Base-by-base conservation (phyloP, 2,329 filamentous ascomycete species). In the Xylariaceae sp. region DNA sequence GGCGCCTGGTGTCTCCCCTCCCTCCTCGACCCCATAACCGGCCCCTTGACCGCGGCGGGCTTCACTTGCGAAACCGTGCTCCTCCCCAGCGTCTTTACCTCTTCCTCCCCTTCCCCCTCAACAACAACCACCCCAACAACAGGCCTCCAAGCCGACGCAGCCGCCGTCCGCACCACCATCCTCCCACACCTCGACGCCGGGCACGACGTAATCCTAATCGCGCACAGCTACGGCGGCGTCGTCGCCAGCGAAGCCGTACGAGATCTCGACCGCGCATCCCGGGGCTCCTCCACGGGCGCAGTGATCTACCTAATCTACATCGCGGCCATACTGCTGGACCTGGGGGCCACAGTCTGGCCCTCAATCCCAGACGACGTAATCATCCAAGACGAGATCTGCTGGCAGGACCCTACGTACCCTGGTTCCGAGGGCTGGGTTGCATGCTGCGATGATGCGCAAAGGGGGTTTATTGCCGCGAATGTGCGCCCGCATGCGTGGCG, bases 181-280 rank as follows among this genome's bases (percentile, higher is more conserved):
- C 52, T 63, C 5, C 57, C 60, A 10, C 62, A 64, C 10, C 62
- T 62, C 34, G 62, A 66, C 17, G 61, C 57, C 34, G 63, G 63
- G 8, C 44, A 60, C 42, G 58, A 66, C 42, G 63, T 66, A 3
- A 57, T 65, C 10, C 10, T 61, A 49, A 50, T 64, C 8, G 62
- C 60, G 13, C 63, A 66, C 54, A 65, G 63, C 56, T 64, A 66
- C 59, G 62, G 65, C 53, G 63, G 65, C n/a, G 60, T 66, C 2
- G 65, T 66, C 0, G 60, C 45, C 42, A 63, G 60, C 48, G 65
- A 65, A 35, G 65, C 65, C 9, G 62, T 65, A 23, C 58, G 45
- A 37, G 63, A 59, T 37, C 53, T 66, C 1, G 65, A 66, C 48
- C 48, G 53, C 35, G 55, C 51, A 42, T 61, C 62, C 2, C 63